Evolutionary conservation across 2,329 filamentous ascomycete species (phyloP), one percentile per base, ranked within the genome.

Genomic region (Beauveria bassiana): DNA sequence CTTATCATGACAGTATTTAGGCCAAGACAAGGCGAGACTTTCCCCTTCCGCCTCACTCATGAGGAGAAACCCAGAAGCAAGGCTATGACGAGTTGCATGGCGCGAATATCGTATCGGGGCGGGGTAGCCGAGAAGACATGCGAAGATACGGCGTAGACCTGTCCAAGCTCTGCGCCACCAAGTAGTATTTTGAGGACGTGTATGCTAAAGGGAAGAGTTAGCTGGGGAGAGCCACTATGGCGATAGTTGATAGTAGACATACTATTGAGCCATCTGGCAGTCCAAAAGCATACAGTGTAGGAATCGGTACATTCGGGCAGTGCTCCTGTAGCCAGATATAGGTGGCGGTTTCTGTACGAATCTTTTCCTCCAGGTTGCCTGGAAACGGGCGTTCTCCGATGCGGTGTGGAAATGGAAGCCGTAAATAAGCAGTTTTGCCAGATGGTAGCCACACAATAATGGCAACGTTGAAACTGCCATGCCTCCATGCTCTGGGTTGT

Each of bases 1-100:
- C 52, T 60, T 40, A 47, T 65, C 62, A 9, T 72, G 64, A 7
- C 54, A 65, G 12, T 65, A 26, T 20, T 56, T 20, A 12, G 24
- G 6, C 53, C 26, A 56, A 5, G 53, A 31, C 2, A 9, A 28
- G 16, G 24, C 26, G 10, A 56, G 40, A 8, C 14, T n/a, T 45
- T 46, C 14, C 7, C 53, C 40, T 34, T 31, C 22, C 8, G 53
- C 53, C 24, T 55, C 24, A 31, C 40, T 55, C 6, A 55, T 45
- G 4, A 55, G 22, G 24, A 55, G 53, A 43, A 43, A 43, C 42
- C 42, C 6, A 43, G 16, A 43, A 43, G 18, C 6, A n/a, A 43
- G 42, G 42, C 42, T 43, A 43, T 43, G 6, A n/a, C 16, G 6
- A 43, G 42, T 43, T 2, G 6, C 16, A 43, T 43, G 6, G 42